Percentiles rank a stretch among this genome's conserved stretches.
These are phyloP conservation scores for Talaromyces sp. DNA, from an alignment of 2,329 filamentous ascomycete species.

Conservation along the genomic window DNA sequence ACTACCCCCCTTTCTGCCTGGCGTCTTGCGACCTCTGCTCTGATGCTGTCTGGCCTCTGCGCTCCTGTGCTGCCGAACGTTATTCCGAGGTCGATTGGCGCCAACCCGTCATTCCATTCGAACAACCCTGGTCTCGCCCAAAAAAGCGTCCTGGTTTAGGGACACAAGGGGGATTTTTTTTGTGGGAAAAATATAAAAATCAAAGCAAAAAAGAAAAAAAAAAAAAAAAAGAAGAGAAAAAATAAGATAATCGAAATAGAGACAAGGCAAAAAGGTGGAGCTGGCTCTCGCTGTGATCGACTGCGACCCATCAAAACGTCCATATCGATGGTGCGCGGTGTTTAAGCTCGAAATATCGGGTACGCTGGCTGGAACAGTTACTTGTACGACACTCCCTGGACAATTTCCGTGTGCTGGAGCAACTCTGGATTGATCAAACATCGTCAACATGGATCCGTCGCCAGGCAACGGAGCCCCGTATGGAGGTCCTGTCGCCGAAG, in stretches of 20 bases:
- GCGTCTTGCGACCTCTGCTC: background rate
- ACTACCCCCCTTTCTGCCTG: background rate
- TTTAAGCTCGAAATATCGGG: background rate
- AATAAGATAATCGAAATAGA: too few relatives aligned
- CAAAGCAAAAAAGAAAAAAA: background rate
- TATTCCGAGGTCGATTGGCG: background rate
- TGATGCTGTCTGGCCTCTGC: background rate
- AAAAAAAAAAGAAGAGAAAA: too few relatives aligned
- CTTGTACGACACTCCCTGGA: constrained; percentile 10
- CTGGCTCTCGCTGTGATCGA: constrained; percentile 2
- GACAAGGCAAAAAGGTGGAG: background rate
- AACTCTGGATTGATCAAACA: constrained; percentile 7
- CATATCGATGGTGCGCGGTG: constrained; percentile 7
- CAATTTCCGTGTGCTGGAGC: constrained; percentile 1
- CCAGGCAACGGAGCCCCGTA: constrained; percentile 37
- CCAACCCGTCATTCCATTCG: background rate
- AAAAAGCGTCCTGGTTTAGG: background rate
- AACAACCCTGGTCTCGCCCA: background rate
- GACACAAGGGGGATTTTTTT: background rate
- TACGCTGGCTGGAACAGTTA: constrained; percentile 14
- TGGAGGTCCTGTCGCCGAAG: constrained; percentile 56
- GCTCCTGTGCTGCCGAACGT: background rate
- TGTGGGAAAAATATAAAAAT: background rate
- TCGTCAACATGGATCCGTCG: constrained; percentile 30
- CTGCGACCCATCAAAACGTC: background rate